Evolutionary conservation across 2,329 filamentous ascomycete species (phyloP).

Genomic region (Cytospora leucostoma): DNA sequence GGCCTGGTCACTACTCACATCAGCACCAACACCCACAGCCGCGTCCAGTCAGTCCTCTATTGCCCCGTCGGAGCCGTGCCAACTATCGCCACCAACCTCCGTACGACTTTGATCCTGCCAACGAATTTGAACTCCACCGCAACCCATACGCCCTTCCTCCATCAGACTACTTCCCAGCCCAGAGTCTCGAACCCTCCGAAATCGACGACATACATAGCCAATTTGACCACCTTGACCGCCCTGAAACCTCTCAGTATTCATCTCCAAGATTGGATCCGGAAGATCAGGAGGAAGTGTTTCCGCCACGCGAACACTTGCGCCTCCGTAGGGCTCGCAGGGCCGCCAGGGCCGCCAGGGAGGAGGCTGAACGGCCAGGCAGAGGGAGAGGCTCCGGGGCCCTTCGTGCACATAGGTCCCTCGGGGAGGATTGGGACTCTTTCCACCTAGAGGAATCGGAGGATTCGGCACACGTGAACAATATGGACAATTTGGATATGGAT

Average conservation of each 20-base stretch:
- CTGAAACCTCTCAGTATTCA: not conserved
- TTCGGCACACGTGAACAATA: not conserved
- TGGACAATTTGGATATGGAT: conserved; percentile 21
- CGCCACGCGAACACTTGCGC: conserved; percentile 7
- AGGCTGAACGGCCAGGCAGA: conserved; percentile 1
- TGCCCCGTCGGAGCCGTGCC: not conserved
- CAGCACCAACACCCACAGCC: not conserved
- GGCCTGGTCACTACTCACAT: conserved; percentile 11
- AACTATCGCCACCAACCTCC: not conserved
- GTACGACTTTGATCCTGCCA: not conserved
- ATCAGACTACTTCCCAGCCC: not conserved
- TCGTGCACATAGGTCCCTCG: not conserved
- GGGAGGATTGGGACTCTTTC: not conserved
- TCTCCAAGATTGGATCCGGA: not conserved
- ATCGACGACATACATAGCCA: not conserved
- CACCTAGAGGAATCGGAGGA: not conserved
- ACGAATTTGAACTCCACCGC: not conserved
- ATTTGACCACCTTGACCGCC: not conserved
- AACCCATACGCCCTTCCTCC: not conserved
- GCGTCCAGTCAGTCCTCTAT: not conserved
- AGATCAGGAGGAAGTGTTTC: not conserved
- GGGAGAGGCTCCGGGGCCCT: conserved; percentile 4
- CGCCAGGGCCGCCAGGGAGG: conserved; percentile 16
- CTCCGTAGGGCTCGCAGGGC: conserved; percentile 17
- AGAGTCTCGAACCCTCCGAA: not conserved